Base-by-base conservation (phyloP, 441 rosid species). In the Raphanus hybrid region DNA sequence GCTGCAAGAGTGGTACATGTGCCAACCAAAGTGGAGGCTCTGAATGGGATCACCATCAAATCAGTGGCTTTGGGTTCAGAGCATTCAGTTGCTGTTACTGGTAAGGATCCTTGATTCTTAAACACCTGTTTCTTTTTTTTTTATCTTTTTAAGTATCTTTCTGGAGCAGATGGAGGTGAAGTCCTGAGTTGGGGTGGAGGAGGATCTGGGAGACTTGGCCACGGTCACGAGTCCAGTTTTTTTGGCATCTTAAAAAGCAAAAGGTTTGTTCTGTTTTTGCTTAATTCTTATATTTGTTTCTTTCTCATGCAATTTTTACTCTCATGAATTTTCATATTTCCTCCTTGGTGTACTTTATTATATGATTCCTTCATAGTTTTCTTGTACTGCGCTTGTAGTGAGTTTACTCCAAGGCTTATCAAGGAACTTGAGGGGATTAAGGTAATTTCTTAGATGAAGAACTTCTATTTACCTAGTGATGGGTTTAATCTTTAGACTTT, bases 181-280 rank as follows among this genome's bases (percentile, higher is more conserved):
- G 86, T 89, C 66, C 82, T 95, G 73, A 93, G 99, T 71, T 95
- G 99, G 99, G 99, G 99, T 71, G 90, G 78, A 75, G 98, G 91
- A 50, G 93, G 87, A 10, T 85, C 86, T 73, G 97, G 97, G 69
- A 88, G 89, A 83, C 98, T 95, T 80, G 99, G 99, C 64, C 98
- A 95, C 77, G 95, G 92, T 64, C 90, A 85, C 71, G 84, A 90
- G 80, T 83, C 98, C 41, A 85, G 92, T 83, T 59, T 87, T 78
- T 82, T 89, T 4, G 96, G 94, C 69, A 81, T 93, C 77, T 77
- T 86, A 69, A 83, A 82, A 74, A 90, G 89, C 83, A 79, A 76
- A 71, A 92, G 97, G 99, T 95, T 75, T 32, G 77, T 60, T 5
- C 37, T 66, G 8, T 74, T 72, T 41, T 59, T 58, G 61, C 71